Evolutionary conservation across 2,329 filamentous ascomycete genomes (phyloP).

Genomic region (Pseudopyricularia cyperi): DNA sequence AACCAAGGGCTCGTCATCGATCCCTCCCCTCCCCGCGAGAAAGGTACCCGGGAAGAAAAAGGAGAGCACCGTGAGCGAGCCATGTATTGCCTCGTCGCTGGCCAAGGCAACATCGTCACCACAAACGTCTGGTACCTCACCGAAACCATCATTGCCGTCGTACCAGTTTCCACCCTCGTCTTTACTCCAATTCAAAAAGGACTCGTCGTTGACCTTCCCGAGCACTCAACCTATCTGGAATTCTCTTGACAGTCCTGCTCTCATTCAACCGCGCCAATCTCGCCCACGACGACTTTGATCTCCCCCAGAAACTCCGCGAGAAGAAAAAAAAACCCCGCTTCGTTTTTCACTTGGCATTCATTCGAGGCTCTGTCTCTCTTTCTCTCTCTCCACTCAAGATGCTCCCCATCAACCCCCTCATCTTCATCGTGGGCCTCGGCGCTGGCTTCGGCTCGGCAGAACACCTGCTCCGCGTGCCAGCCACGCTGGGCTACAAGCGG

Average conservation of each 20-base stretch:
- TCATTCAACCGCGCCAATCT: background rate
- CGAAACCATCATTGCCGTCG: background rate
- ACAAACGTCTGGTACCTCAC: background rate
- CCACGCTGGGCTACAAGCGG: background rate
- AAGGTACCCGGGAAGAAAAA: background rate
- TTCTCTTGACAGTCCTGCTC: too few species aligned
- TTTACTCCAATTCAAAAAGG: background rate
- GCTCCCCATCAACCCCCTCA: background rate
- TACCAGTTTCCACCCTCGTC: background rate
- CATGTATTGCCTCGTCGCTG: background rate
- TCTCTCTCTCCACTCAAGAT: background rate
- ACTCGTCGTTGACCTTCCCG: background rate
- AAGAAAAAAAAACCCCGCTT: background rate
- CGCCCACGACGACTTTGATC: background rate
- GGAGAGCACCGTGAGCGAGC: background rate
- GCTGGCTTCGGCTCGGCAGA: background rate
- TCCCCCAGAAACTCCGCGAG: background rate
- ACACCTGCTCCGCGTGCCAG: slow-evolving; percentile 1
- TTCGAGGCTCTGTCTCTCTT: background rate
- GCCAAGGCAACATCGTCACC: background rate
- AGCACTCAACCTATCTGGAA: background rate
- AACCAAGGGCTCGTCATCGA: background rate
- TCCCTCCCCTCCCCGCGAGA: background rate
- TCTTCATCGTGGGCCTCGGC: slow-evolving; percentile 1
- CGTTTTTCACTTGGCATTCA: too few species aligned